Percentiles rank a stretch among this genome's conserved stretches.
Conservation (phyloP, 306 rosid genomes). For the Acacia melanoxylon region DNA sequence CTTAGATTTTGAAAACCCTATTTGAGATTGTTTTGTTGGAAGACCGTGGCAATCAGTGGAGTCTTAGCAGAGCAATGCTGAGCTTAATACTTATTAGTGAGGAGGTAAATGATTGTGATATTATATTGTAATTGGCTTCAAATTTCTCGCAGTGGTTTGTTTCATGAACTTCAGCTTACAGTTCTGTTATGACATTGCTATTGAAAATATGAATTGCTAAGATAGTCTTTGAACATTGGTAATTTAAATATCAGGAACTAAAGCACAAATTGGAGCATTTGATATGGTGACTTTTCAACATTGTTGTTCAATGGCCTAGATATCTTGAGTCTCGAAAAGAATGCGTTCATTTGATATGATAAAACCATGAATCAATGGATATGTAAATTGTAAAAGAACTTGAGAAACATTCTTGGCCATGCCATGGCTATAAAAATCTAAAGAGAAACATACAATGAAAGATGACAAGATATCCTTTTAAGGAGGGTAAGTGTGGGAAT, state of each 20-base stretch:
- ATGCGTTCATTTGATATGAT: not conserved
- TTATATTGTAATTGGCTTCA: constrained; percentile 3
- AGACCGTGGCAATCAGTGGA: constrained; percentile 85
- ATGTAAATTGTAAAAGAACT: not conserved
- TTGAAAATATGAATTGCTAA: not conserved
- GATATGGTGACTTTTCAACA: not conserved
- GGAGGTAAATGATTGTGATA: constrained; percentile 51
- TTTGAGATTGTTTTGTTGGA: constrained; percentile 87
- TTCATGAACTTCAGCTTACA: not conserved
- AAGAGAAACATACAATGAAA: not conserved
- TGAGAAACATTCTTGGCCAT: not conserved
- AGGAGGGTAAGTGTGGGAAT: not conserved
- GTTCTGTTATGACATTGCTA: not conserved
- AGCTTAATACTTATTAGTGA: constrained; percentile 81
- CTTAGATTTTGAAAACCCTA: constrained; percentile 74
- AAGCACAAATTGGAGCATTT: not conserved
- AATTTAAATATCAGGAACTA: not conserved
- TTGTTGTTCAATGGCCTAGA: not conserved
- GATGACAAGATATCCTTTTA: not conserved
- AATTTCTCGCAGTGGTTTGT: constrained; percentile 1
- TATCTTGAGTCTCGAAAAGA: not conserved
- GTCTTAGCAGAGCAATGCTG: constrained; percentile 86
- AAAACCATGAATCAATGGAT: not conserved
- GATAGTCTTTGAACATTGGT: not conserved
- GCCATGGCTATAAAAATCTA: not conserved